phyloP scores from a whole-genome alignment of 768 basidiomycete genomes.

The Rhodosporidiobolus odoratus region DNA sequence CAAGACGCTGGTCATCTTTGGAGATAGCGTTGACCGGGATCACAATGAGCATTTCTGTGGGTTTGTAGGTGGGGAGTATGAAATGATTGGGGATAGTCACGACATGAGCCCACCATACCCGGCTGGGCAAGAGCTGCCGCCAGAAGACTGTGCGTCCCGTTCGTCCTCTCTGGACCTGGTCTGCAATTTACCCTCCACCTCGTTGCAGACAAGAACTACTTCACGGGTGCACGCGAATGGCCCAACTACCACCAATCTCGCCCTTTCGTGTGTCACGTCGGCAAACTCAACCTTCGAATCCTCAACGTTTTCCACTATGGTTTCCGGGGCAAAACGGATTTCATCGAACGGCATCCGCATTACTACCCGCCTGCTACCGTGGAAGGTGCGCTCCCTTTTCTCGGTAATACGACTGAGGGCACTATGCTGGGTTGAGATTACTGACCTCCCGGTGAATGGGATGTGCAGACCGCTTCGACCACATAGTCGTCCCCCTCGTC shows the following conservation, averaged over 20 bases:
- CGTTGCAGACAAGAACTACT: not conserved
- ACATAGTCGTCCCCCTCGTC: conserved; percentile 28
- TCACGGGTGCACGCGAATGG: conserved; percentile 12
- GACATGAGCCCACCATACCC: conserved; percentile 21
- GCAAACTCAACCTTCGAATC: conserved; percentile 15
- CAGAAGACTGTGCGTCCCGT: conserved; percentile 4
- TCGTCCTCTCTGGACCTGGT: no score
- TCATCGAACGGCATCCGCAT: conserved; percentile 14
- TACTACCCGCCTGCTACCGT: conserved; percentile 25
- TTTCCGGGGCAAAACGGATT: conserved; percentile 9
- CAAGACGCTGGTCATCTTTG: conserved; percentile 24
- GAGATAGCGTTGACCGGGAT: conserved; percentile 32
- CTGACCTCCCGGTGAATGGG: not conserved
- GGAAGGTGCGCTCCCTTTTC: conserved; percentile 10
- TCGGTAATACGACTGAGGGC: not conserved
- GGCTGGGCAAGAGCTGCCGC: conserved; percentile 7
- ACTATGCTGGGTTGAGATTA: no score
- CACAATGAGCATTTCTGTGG: conserved; percentile 22
- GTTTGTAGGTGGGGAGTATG: conserved; percentile 10
- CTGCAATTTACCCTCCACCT: no score
- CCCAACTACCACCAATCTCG: conserved; percentile 9
- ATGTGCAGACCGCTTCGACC: conserved; percentile 24
- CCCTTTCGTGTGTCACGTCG: conserved; percentile 22
- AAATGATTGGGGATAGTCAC: conserved; percentile 22
- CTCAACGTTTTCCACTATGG: conserved; percentile 37